phyloP scores from a whole-genome alignment of 257 asterid genomes.

The Phtheirospermum japonicum region DNA sequence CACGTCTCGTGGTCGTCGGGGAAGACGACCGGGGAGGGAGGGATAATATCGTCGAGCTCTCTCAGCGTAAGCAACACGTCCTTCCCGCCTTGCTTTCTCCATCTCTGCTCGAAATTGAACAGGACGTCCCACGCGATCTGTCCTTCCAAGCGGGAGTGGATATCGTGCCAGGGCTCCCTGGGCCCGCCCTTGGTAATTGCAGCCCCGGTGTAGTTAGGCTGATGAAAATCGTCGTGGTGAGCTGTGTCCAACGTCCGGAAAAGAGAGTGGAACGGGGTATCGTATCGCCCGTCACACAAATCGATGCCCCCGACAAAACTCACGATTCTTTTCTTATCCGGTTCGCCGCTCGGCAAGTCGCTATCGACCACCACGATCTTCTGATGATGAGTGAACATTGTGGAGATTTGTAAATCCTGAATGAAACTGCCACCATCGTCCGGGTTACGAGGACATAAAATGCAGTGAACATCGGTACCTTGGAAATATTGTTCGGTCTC shows the following conservation, averaged over 20 bases:
- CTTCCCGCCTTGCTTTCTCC: conserved; percentile 94
- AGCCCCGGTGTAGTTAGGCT: conserved; percentile 76
- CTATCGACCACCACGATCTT: conserved; percentile 80
- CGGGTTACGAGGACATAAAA: conserved; percentile 84
- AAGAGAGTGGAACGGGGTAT: conserved; percentile 84
- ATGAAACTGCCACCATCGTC: conserved; percentile 91
- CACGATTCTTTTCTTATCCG: conserved; percentile 58
- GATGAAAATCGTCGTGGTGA: conserved; percentile 93
- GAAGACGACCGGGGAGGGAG: conserved; percentile 81
- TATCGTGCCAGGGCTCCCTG: conserved; percentile 96
- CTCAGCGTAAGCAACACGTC: conserved; percentile 61
- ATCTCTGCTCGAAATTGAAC: conserved; percentile 90
- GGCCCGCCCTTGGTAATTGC: conserved; percentile 84
- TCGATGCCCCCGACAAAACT: conserved; percentile 92
- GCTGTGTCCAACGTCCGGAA: conserved; percentile 87
- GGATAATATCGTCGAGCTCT: conserved; percentile 63
- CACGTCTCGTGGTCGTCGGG: conserved; percentile 80
- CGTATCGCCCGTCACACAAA: conserved; percentile 92
- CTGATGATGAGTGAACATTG: conserved; percentile 97
- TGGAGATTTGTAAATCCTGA: conserved; percentile 72
- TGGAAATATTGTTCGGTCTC: conserved; percentile 63
- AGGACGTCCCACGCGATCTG: conserved; percentile 94
- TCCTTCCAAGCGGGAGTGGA: conserved; percentile 86
- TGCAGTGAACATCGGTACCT: conserved; percentile 70
- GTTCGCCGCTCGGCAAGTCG: conserved; percentile 65